These are phyloP conservation scores for Leucocoprinus gongylophorus DNA, from an alignment of 1,284 basidiomycete species.

Conservation along the genomic window DNA sequence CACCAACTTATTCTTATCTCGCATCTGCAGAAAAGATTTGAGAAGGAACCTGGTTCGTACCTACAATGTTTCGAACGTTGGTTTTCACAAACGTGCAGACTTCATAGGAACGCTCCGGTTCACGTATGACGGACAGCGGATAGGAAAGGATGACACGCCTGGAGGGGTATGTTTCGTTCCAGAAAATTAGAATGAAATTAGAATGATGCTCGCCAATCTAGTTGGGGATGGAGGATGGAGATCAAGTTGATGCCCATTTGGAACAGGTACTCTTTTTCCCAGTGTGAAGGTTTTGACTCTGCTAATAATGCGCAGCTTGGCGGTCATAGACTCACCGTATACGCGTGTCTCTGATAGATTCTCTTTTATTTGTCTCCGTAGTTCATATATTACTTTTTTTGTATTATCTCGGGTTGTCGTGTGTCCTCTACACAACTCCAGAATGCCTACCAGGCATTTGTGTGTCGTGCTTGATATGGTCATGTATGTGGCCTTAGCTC, in stretches of 20 bases:
- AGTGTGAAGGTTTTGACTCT: too few relatives aligned
- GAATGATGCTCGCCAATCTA: conserved; percentile 17
- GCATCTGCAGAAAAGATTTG: conserved; percentile 48
- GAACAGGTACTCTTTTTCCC: conserved; percentile 37
- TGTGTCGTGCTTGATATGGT: too few relatives aligned
- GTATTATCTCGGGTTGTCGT: background rate
- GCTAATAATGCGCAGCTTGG: too few relatives aligned
- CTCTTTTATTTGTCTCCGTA: background rate
- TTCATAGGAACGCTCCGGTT: conserved; percentile 52
- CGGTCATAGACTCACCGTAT: too few relatives aligned
- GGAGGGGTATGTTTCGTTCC: conserved; percentile 33
- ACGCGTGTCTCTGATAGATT: background rate
- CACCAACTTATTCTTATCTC: background rate
- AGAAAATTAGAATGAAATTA: background rate
- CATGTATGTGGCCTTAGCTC: too few relatives aligned
- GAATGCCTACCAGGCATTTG: too few relatives aligned
- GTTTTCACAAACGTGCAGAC: background rate
- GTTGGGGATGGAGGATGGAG: conserved; percentile 52
- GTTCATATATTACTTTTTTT: background rate
- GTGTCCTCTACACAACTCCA: background rate
- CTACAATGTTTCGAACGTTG: background rate
- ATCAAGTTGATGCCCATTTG: conserved; percentile 49
- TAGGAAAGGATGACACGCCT: conserved; percentile 45
- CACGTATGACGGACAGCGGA: conserved; percentile 43
- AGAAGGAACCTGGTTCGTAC: conserved; percentile 45